Evolutionary conservation across 75 land plant genomes (phyloP).

Genomic region (Cryptomeria japonica): DNA sequence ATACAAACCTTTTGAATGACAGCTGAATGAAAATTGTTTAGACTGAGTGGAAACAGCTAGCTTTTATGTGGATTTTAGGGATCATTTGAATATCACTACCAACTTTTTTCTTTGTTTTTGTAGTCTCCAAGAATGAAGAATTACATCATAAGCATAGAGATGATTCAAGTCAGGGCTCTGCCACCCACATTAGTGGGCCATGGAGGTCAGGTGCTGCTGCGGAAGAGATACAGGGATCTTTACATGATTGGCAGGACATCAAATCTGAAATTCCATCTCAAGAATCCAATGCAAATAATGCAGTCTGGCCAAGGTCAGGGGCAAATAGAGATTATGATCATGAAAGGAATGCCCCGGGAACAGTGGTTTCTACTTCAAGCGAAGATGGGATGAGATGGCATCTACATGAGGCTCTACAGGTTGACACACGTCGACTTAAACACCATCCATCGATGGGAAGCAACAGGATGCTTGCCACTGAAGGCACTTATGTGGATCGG

Average conservation of each 20-base stretch:
- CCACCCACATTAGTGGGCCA: constrained; percentile 6
- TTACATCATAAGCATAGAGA: constrained; percentile 15
- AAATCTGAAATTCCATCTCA: constrained; percentile 19
- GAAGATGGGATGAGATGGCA: constrained; percentile 26
- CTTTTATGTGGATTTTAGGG: neutral
- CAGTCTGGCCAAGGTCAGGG: constrained; percentile 8
- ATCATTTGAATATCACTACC: neutral
- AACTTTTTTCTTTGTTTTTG: neutral
- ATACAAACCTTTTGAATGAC: neutral
- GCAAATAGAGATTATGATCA: constrained; percentile 12
- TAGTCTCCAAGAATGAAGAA: constrained; percentile 19
- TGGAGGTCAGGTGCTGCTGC: constrained; percentile 31
- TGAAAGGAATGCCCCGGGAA: constrained; percentile 4
- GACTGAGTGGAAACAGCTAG: neutral
- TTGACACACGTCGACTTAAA: constrained; percentile 5
- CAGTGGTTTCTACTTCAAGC: constrained; percentile 7
- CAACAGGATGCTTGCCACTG: constrained; percentile 16
- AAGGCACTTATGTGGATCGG: neutral
- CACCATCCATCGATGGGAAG: constrained; percentile 25
- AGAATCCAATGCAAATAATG: constrained; percentile 7
- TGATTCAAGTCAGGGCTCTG: constrained; percentile 20
- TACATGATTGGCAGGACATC: constrained; percentile 29
- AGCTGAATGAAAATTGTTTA: neutral
- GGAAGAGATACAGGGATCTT: constrained; percentile 18
- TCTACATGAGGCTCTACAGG: constrained; percentile 11